Evolutionary conservation across 2,329 filamentous ascomycete species (phyloP).

Genomic region (Sporothrix sp.): DNA sequence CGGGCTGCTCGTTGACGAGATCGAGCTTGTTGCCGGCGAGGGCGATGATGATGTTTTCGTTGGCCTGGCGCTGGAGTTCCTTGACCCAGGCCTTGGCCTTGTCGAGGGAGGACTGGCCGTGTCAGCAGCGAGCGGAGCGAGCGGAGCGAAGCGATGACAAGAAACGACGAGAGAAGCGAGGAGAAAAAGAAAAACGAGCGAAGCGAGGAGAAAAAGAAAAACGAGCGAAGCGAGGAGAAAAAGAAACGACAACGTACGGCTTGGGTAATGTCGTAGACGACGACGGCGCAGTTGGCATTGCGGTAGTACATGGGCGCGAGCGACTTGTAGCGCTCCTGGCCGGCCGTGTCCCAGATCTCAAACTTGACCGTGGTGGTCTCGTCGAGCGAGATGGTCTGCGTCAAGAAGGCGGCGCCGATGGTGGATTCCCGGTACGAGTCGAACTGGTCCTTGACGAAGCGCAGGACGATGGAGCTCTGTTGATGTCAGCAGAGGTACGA

Average conservation of each 20-base stretch:
- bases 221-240: not conserved
- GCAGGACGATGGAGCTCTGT: constrained; percentile 91
- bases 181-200: not conserved
- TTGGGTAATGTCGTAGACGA: constrained; percentile 99
- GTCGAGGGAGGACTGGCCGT: constrained; percentile 73
- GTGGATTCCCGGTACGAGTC: constrained; percentile 95
- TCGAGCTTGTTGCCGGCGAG: constrained; percentile 97
- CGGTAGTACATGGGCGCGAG: constrained; percentile 99
- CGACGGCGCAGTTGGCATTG: constrained; percentile 97
- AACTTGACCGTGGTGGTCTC: constrained; percentile 99
- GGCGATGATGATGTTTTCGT: constrained; percentile 99
- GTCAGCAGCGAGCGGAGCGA: not conserved
- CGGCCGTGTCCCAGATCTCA: constrained; percentile 98
- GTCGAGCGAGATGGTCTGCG: constrained; percentile 96
- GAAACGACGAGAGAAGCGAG: not conserved
- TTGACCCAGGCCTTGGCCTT: constrained; percentile 99
- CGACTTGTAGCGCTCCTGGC: constrained; percentile 98
- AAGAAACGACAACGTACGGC: constrained; percentile 66
- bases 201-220: too few relatives aligned
- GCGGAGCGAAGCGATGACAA: not conserved
- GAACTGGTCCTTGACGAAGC: constrained; percentile 99
- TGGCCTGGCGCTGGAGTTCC: constrained; percentile 95
- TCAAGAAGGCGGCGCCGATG: constrained; percentile 96
- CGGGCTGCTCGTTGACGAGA: constrained; percentile 84
- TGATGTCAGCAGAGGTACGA: constrained; percentile 17